These are phyloP conservation scores for Saccharata proteae DNA, from an alignment of 2,329 filamentous ascomycete species.

Conservation along the genomic window DNA sequence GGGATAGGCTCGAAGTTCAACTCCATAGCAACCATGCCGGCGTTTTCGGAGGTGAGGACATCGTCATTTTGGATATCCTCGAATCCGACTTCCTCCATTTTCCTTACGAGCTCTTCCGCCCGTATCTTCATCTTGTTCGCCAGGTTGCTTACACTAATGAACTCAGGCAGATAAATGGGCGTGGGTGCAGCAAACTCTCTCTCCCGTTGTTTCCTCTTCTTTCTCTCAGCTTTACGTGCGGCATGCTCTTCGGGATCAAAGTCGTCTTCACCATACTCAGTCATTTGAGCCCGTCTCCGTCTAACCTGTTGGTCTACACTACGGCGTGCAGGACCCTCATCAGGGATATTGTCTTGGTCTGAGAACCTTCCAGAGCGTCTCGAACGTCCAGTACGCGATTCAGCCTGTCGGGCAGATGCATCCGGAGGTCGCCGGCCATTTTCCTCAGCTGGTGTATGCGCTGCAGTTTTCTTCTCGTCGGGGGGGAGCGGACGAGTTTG, in stretches of 20 bases:
- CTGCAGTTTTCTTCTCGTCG: no score
- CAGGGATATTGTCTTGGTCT: conserved; percentile 17
- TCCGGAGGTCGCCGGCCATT: no score
- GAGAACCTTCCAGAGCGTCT: conserved; percentile 9
- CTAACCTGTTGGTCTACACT: conserved; percentile 12
- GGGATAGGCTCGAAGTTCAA: conserved; percentile 83
- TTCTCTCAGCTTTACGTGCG: conserved; percentile 20
- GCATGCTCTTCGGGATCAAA: conserved; percentile 17
- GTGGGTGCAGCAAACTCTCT: conserved; percentile 18
- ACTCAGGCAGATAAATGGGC: conserved; percentile 69
- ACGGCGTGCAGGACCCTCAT: no score
- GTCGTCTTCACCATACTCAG: conserved; percentile 13
- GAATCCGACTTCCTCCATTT: conserved; percentile 78
- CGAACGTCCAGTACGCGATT: no score
- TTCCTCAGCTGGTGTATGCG: no score
- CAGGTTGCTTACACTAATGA: conserved; percentile 77
- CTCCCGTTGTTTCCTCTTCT: conserved; percentile 2
- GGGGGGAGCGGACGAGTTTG: no score
- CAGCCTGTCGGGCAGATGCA: no score
- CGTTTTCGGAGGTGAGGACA: conserved; percentile 81
- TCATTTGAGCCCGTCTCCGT: conserved; percentile 8
- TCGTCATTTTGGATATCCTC: conserved; percentile 73
- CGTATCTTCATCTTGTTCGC: conserved; percentile 63
- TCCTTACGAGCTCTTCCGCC: conserved; percentile 56
- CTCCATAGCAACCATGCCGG: conserved; percentile 79